Conservation (phyloP, 2,329 filamentous ascomycete species). For the Chaetothyriales sp. region DNA sequence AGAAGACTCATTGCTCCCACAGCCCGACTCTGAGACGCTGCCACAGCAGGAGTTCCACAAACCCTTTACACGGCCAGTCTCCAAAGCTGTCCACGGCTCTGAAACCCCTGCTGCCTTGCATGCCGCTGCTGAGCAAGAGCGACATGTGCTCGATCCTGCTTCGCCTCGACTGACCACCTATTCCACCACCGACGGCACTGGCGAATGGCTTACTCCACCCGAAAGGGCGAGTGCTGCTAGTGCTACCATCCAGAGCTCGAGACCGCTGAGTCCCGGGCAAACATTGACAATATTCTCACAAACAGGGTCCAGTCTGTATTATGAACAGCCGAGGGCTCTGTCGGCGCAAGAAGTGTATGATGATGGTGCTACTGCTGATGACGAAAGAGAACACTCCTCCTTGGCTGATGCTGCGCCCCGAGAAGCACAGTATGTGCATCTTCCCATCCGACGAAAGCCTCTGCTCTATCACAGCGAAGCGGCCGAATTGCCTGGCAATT, state of each 20-base stretch:
- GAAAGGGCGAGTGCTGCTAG: not conserved
- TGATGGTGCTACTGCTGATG: not conserved
- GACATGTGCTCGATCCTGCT: not conserved
- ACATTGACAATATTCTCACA: not conserved
- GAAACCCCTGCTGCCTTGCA: not conserved
- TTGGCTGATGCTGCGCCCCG: too few relatives aligned
- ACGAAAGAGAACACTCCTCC: not conserved
- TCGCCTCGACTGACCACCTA: not conserved
- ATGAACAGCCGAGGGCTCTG: not conserved
- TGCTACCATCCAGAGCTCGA: not conserved
- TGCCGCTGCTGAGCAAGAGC: not conserved
- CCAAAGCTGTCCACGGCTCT: not conserved
- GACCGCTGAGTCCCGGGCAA: not conserved
- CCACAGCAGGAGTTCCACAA: not conserved
- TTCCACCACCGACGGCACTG: not conserved
- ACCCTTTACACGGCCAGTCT: too few relatives aligned
- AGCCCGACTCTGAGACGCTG: not conserved
- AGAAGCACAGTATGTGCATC: not conserved
- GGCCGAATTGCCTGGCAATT: not conserved
- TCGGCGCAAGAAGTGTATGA: not conserved
- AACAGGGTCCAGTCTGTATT: not conserved
- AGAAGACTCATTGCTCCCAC: not conserved
- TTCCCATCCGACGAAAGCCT: not conserved
- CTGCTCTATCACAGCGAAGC: not conserved
- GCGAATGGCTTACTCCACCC: not conserved